Percentiles rank a stretch among this genome's conserved stretches.
Evolutionary conservation across 208 protist species (phyloP).

Genomic region (Trypanosoma caninum): DNA sequence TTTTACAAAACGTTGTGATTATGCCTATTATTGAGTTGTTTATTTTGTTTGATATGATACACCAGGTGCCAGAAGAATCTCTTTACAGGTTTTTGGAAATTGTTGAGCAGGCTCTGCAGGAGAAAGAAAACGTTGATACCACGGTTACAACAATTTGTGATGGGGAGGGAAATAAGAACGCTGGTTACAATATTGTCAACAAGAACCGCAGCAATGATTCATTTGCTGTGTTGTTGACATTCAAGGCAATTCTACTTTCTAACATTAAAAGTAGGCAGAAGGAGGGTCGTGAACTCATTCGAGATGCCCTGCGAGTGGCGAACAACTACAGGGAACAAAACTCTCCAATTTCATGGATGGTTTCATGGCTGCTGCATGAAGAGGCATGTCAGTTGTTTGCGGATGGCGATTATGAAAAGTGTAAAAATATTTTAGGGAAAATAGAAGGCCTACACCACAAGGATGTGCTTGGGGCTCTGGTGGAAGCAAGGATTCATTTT

Average conservation of each 20-base stretch:
- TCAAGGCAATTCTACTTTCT: constrained; percentile 3
- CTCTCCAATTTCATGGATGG: constrained; percentile 4
- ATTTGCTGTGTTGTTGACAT: neutral
- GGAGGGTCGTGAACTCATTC: constrained; percentile 1
- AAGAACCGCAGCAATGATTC: neutral
- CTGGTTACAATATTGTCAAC: neutral
- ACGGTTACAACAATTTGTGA: no score
- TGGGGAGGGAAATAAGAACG: neutral
- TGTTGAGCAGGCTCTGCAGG: constrained; percentile 9
- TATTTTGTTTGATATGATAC: constrained; percentile 34
- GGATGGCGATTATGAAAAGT: constrained; percentile 2
- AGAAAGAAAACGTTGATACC: constrained; percentile 1
- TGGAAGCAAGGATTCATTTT: constrained; percentile 14
- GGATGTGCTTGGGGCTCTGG: neutral
- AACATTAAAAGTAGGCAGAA: neutral
- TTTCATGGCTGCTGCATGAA: constrained; percentile 5
- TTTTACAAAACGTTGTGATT: constrained; percentile 38
- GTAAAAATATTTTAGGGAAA: neutral
- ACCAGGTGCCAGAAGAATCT: constrained; percentile 27
- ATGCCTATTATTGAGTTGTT: constrained; percentile 45
- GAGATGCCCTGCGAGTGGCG: neutral
- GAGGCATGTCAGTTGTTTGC: neutral
- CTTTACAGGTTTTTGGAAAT: constrained; percentile 25
- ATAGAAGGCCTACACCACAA: neutral
- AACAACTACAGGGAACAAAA: neutral